Evolutionary conservation across 2,329 filamentous ascomycete species (phyloP).

Genomic region (Ophidiomyces ophidiicola): DNA sequence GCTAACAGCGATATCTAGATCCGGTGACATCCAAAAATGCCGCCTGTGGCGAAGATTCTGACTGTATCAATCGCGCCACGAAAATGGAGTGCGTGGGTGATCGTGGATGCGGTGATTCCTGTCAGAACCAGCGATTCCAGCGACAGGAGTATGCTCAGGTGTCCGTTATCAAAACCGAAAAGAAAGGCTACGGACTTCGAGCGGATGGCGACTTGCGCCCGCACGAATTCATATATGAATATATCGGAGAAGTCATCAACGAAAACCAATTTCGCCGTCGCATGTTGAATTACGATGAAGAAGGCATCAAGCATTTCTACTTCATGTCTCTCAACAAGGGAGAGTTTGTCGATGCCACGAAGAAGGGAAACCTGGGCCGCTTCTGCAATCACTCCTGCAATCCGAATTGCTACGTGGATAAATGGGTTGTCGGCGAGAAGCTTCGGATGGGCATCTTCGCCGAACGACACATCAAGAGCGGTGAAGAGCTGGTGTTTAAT

Average conservation of each 20-base stretch:
- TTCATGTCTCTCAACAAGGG: slow-evolving; percentile 97
- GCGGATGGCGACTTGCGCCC: slow-evolving; percentile 63
- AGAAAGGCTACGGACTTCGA: slow-evolving; percentile 90
- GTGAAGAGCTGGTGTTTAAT: slow-evolving; percentile 96
- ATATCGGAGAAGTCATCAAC: slow-evolving; percentile 96
- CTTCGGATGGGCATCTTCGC: slow-evolving; percentile 98
- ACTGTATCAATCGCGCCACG: slow-evolving; percentile 95
- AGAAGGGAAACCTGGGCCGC: slow-evolving; percentile 85
- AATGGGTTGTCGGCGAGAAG: slow-evolving; percentile 97
- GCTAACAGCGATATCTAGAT: slow-evolving; percentile 35
- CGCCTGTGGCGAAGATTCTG: slow-evolving; percentile 89
- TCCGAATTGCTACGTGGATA: slow-evolving; percentile 97
- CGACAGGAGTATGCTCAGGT: slow-evolving; percentile 80
- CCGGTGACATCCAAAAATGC: slow-evolving; percentile 48
- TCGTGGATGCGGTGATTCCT: slow-evolving; percentile 75
- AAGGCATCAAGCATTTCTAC: slow-evolving; percentile 98
- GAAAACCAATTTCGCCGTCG: slow-evolving; percentile 78
- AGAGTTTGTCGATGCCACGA: slow-evolving; percentile 95
- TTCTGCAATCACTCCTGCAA: slow-evolving; percentile 99
- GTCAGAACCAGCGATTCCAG: slow-evolving; percentile 92
- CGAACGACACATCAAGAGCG: slow-evolving; percentile 66
- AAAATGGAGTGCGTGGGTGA: slow-evolving; percentile 91
- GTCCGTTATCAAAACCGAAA: slow-evolving; percentile 92
- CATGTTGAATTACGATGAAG: slow-evolving; percentile 85
- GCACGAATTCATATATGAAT: slow-evolving; percentile 93